Conservation (phyloP, 805 yeast species). For the Cyberlindnera meyerae region DNA sequence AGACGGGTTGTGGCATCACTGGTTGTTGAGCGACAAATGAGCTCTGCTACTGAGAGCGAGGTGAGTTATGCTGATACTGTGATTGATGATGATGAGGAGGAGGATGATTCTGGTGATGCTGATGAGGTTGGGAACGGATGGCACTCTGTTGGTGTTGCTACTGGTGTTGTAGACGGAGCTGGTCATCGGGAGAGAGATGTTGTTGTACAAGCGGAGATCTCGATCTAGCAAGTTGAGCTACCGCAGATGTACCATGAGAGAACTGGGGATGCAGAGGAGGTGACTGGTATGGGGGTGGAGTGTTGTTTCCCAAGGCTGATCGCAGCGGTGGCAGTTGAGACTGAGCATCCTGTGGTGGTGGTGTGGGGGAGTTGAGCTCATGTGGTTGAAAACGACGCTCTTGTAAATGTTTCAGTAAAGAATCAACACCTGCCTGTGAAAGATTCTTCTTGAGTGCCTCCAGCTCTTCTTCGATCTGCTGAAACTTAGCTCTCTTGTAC, state of each 20-base stretch:
- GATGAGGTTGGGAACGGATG: not conserved
- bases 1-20: not conserved
- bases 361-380: conserved; percentile 13
- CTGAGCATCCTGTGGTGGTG: not conserved
- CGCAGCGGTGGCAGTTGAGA: conserved; percentile 12
- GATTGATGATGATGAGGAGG: no score
- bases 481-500: conserved; percentile 77
- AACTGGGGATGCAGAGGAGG: conserved; percentile 10
- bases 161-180: not conserved
- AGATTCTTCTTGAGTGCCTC: conserved; percentile 59
- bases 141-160: not conserved
- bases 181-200: not conserved
- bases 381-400: conserved; percentile 17
- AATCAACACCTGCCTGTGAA: conserved; percentile 26
- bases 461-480: conserved; percentile 77
- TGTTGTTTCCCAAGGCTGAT: conserved; percentile 5
- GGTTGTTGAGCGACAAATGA: not conserved
- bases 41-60: not conserved
- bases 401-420: conserved; percentile 18
- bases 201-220: conserved; percentile 3
- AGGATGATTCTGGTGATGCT: not conserved
- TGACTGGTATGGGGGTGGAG: conserved; percentile 7
- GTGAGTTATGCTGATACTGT: no score
- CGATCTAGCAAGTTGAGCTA: not conserved
- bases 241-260: not conserved